Conservation (phyloP, 2,329 filamentous ascomycete genomes). For the Phialophora expanda region DNA sequence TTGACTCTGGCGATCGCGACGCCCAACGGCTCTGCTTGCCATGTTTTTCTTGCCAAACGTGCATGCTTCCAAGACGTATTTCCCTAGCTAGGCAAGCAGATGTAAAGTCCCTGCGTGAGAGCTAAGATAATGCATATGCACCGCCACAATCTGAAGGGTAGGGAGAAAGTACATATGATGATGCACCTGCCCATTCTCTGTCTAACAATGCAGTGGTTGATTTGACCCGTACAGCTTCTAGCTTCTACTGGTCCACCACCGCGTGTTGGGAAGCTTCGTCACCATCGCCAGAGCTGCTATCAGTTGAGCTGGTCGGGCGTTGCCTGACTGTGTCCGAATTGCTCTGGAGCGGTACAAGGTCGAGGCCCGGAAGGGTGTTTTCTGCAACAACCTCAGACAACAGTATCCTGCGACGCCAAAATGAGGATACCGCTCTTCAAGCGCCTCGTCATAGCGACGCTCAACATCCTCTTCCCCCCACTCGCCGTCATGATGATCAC, state of each 20-base stretch:
- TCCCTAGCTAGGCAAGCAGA: conserved; percentile 6
- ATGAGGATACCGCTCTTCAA: conserved; percentile 41
- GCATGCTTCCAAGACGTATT: conserved; percentile 3
- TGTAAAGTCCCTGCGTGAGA: conserved; percentile 14
- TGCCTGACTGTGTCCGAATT: too few relatives aligned
- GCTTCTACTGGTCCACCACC: background rate
- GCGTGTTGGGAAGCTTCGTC: background rate
- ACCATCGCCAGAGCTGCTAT: background rate
- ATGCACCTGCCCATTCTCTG: background rate
- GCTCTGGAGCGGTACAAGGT: background rate
- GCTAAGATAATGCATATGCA: background rate
- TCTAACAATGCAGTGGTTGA: background rate
- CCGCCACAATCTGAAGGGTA: conserved; percentile 1
- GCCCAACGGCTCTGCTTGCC: conserved; percentile 6
- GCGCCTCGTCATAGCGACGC: conserved; percentile 44
- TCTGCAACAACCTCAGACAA: background rate
- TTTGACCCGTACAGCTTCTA: background rate
- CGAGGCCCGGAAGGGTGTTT: background rate
- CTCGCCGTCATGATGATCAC: conserved; percentile 47
- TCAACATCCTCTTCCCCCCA: conserved; percentile 51
- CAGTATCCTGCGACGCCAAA: background rate
- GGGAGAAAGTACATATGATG: conserved; percentile 13
- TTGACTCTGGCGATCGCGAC: conserved; percentile 2
- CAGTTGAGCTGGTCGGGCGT: background rate
- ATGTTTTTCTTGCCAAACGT: conserved; percentile 18